Evolutionary conservation across 2,329 filamentous ascomycete genomes (phyloP).

Genomic region (Cadophora sp.): DNA sequence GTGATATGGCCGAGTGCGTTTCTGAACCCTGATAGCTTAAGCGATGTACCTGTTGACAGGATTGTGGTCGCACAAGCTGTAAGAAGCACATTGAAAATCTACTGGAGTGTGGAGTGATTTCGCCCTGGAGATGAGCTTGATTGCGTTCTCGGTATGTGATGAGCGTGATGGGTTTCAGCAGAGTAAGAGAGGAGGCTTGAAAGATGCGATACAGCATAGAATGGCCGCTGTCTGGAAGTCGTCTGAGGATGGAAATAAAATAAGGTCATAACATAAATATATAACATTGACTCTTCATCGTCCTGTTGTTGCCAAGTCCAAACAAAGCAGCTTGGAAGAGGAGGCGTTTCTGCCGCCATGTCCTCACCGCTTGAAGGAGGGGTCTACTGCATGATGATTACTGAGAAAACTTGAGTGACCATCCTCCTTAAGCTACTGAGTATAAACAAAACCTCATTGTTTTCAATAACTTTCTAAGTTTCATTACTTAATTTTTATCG

Average conservation of each 20-base stretch:
- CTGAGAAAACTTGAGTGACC: background rate
- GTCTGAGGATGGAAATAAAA: no score
- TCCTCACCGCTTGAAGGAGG: conserved; percentile 4
- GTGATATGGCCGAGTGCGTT: background rate
- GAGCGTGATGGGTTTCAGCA: no score
- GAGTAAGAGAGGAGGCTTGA: no score
- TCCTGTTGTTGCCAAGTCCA: background rate
- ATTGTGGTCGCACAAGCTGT: background rate
- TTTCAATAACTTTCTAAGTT: no score
- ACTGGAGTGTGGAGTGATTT: no score
- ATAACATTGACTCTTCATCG: background rate
- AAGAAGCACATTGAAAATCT: no score
- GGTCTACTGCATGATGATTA: conserved; percentile 3
- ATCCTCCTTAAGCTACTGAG: background rate
- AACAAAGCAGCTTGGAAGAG: background rate
- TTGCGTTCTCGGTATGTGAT: no score
- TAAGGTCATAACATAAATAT: no score
- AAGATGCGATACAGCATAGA: no score
- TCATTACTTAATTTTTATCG: no score
- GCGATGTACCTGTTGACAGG: background rate
- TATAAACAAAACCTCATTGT: background rate
- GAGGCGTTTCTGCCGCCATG: background rate
- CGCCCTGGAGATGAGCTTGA: no score
- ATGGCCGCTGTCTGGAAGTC: no score
- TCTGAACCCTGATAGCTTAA: background rate